Evolutionary conservation across 768 basidiomycete species (phyloP), one percentile per base, ranked within the genome.

Genomic region (Suillus plorans): DNA sequence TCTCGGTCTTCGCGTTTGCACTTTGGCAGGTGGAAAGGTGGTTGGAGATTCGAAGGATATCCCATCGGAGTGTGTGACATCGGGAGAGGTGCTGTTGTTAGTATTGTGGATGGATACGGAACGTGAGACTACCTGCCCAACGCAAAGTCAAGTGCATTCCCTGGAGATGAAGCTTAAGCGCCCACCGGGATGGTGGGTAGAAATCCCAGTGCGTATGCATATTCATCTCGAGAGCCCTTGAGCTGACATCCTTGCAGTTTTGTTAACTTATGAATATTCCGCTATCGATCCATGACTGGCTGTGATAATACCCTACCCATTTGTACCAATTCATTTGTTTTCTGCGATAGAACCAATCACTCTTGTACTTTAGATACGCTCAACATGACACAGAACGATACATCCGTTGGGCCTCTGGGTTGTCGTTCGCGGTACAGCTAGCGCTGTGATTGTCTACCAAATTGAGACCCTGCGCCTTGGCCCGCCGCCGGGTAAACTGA

Each of bases 101-200:
- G 61, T 41, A 10, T 37, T 62, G 39, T 55, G 49, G 49, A 41
- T 22, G n/a, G 61, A 62, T 55, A 25, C 18, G 9, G 18, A 62
- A 13, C 12, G 7, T 5, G 61, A 62, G 39, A 14, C 16, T 6
- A 34, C 22, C 52, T 62, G 34, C 37, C 61, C 61, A 10, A 25
- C 47, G 14, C 34, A 4, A n/a, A 20, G 45, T 20, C 61, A 62
- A 37, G 52, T 37, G 28, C 41, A 14, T 28, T 7, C 13, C 34
- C 5, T 62, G 36, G 39, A 28, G 61, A 6, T 28, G 13, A 62
- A 61, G 28, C 50, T 62, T 37, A 8, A 31, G 20, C 61, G 53
- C 50, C 36, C 57, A 49, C 42, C 63, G 3, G 44, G 61, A 28
- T 53, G 61, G 61, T 53, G 61, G 47, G 47, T 62, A 2, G 47